Evolutionary conservation across 176 grass and related monocot genomes (phyloP), one percentile per base, ranked within the genome.

Genomic region (Cenchrus americanus): DNA sequence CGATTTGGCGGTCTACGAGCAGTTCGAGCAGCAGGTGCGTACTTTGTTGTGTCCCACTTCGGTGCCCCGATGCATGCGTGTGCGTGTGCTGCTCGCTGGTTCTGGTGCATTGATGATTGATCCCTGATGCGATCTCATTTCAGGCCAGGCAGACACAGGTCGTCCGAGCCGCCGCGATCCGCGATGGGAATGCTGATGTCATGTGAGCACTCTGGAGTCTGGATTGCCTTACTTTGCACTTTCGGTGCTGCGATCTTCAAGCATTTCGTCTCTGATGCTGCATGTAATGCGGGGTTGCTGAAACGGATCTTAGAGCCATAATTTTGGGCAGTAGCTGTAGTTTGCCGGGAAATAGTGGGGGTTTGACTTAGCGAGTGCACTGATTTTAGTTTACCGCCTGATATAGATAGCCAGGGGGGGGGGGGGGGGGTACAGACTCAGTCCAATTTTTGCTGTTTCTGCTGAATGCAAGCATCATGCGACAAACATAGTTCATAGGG

Each of bases 1-100:
- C 24, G 93, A 98, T 83, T 83, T 90, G 82, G 93, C 91, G 24
- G 82, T 98, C 53, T 96, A 94, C 77, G 96, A 98, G 89, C 96
- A 95, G 88, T 98, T 86, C 76, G 96, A 94, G 85, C 89, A 77
- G 81, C 93, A 95, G 96, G 96, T 95, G 79, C 3, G 79, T 67
- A 3, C 34, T 37, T 37, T 37, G 34, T 21, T 53, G 60, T 12
- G 50, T 40, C n/a, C 59, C 50, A 71, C 61, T 50, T 47, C 34
- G 34, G 34, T 37, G 34, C 2, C 34, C 34, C 34, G 34, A 37
- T 37, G 34, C 34, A 37, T 37, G 34, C 34, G 4, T 37, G 34
- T 37, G 34, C 34, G 34, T 37, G 34, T 37, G 69, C 2, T 61
- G 17, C 50, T 30, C 23, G 2, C 23, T 72, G 27, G 27, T 49